Evolutionary conservation across 2,329 filamentous ascomycete species (phyloP).

Genomic region (Blastomyces emzantsi): DNA sequence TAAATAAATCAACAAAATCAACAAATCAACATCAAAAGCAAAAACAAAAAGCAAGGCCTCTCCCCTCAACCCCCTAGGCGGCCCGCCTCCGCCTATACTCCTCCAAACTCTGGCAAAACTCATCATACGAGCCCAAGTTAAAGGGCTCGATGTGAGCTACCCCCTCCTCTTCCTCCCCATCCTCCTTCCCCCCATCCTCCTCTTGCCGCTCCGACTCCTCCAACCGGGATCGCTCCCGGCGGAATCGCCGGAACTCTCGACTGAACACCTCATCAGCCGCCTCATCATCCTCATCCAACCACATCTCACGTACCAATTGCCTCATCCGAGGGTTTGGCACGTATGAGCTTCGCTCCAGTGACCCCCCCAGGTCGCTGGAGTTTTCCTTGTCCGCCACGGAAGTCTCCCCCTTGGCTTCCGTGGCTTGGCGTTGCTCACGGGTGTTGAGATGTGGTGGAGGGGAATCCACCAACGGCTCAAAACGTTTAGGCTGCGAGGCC

Average conservation of each 20-base stretch:
- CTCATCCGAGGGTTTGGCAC: constrained; percentile 1
- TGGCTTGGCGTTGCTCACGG: constrained; percentile 1
- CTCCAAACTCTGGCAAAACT: constrained; percentile 1
- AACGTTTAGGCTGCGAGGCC: not conserved
- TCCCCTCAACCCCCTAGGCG: constrained; percentile 2
- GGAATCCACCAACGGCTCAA: not conserved
- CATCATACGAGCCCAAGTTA: constrained; percentile 1
- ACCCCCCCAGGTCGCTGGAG: not conserved
- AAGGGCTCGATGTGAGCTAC: constrained; percentile 3
- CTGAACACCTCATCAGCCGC: constrained; percentile 9
- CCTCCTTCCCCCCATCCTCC: constrained; percentile 3
- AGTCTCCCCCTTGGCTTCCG: not conserved
- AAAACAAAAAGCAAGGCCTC: constrained; percentile 9
- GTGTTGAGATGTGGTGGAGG: not conserved
- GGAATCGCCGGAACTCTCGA: constrained; percentile 8
- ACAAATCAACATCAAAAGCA: constrained; percentile 10
- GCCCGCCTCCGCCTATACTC: constrained; percentile 4
- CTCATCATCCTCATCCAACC: constrained; percentile 8
- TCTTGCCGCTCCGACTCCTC: not conserved
- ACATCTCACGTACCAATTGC: constrained; percentile 8
- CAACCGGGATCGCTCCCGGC: constrained; percentile 1
- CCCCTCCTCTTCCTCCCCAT: not conserved
- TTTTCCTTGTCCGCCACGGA: not conserved
- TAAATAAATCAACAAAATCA: constrained; percentile 4
- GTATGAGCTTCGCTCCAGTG: not conserved